Conservation (phyloP, 2,329 filamentous ascomycete species). For the Elsinoe perseae region DNA sequence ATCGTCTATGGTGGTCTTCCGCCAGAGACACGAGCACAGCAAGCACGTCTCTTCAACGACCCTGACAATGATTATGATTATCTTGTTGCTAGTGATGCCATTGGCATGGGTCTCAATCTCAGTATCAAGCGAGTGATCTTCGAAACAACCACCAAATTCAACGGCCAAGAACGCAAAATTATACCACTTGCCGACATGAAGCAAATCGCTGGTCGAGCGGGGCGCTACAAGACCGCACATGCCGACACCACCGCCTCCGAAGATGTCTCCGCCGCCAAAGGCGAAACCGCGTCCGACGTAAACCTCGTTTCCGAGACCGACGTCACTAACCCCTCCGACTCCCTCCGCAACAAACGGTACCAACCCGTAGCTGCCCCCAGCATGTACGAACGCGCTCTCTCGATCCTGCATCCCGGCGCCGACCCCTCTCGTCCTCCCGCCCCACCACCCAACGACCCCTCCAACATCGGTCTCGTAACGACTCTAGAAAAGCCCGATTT, state of each 20-base stretch:
- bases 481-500: slow-evolving; percentile 67
- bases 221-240: slow-evolving; percentile 68
- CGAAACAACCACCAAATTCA: slow-evolving; percentile 65
- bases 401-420: slow-evolving; percentile 1
- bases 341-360: not conserved
- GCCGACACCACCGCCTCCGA: slow-evolving; percentile 38
- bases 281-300: slow-evolving; percentile 19
- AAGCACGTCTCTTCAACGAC: slow-evolving; percentile 90
- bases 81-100: slow-evolving; percentile 87
- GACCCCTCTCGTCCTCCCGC: slow-evolving; percentile 5
- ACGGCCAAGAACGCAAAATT: slow-evolving; percentile 50
- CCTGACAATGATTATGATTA: slow-evolving; percentile 93
- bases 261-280: slow-evolving; percentile 23
- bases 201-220: slow-evolving; percentile 89
- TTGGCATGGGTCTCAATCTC: slow-evolving; percentile 94
- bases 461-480: slow-evolving; percentile 67
- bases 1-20: slow-evolving; percentile 89
- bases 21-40: slow-evolving; percentile 84
- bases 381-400: slow-evolving; percentile 7
- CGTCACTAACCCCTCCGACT: not conserved
- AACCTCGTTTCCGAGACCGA: slow-evolving; percentile 4
- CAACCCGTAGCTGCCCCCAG: not conserved
- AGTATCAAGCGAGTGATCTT: slow-evolving; percentile 85
- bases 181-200: slow-evolving; percentile 74
- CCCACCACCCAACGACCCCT: slow-evolving; percentile 18